Evolutionary conservation across 192 early-diverging fungal genomes (phyloP), one percentile per base, ranked within the genome.

Genomic region (Chytriomyces confervae): DNA sequence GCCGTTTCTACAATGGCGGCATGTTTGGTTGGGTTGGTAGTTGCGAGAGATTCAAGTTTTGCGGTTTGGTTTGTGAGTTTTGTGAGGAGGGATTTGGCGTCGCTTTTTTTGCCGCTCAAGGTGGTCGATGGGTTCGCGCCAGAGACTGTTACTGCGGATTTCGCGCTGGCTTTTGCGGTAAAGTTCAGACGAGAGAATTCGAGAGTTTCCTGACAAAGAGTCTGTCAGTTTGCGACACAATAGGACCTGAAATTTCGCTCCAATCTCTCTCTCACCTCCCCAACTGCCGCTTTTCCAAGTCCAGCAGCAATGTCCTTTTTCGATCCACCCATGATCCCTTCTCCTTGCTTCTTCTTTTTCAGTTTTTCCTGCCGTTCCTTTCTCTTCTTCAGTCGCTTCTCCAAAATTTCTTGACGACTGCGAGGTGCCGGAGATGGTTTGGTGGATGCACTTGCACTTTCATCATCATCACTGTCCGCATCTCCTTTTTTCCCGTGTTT

Each of bases 1-100:
- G 89, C 88, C 76, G 90, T 93, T 74, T 95, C 93, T 74, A 90
- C 86, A 62, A 97, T 77, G 29, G 81, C 67, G 46, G 83, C 82
- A 11, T 94, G 94, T 76, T 82, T 84, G 77, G 76, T 86, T 5
- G 76, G 67, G 45, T 81, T 87, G 77, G 91, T 91, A 36, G 89
- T 85, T 18, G 92, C 86, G 50, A 97, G 85, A 68, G 90, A 88
- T 45, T 91, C 91, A 13, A 95, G 73, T 80, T 95, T 94, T 79
- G 92, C 86, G 74, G 90, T 85, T 75, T 95, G 91, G 64, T 83
- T 84, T 82, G 95, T 91, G n/a, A 80, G 81, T 78, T 88, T 72
- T 5, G 47, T 20, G 44, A 73, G 27, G n/a, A 74, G 53, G 20
- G 68, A 46, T 57, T 66, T 75, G n/a, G 77, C 45, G 89, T 86